Evolutionary conservation across 1,284 basidiomycete species (phyloP), one percentile per base, ranked within the genome.

Genomic region (Hemileia vastatrix): DNA sequence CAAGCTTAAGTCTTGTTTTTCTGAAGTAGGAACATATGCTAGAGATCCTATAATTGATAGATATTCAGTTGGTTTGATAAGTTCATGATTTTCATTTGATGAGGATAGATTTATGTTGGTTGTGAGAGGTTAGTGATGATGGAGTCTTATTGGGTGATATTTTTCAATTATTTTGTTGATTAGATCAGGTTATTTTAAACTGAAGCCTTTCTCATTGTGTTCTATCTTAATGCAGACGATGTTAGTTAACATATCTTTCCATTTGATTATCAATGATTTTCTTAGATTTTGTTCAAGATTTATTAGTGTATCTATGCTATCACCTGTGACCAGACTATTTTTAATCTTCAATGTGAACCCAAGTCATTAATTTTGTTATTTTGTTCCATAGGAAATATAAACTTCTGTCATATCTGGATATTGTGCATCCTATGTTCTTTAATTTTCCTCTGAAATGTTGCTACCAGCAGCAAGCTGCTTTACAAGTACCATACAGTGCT

Each of bases 381-480:
- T 21, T n/a, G 2, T 13, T 2, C 4, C 31, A 8, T 3, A 43
- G 33, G 1, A 57, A n/a, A 19, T 57, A 48, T 1, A 57, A 18
- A 2, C 44, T 48, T 49, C 15, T 21, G 6, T 57, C 45, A 8
- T 43, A 27, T 6, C 32, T 27, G 19, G 27, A 48, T 1, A 19
- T 24, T n/a, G 4, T 19, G 27, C 36, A 48, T 2, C 19, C 24
- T 9, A 52, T 6, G 1, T 15, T 8, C 2, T 36, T 18, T 4
- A 48, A 40, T 2, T 33, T 32, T 1, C 1, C 18, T 6, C 19
- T 49, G 24, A 51, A 51, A 27, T 36, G 43, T 6, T 24, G 1
- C 57, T 49, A 59, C 57, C 57, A 59, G 24, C 48, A 50, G 19
- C n/a, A n/a, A 2, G 19, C 57, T 4, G 57, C 57, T 21, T 59